Conservation (phyloP, 176 grass and related monocot species). For the Oryza brachyantha region DNA sequence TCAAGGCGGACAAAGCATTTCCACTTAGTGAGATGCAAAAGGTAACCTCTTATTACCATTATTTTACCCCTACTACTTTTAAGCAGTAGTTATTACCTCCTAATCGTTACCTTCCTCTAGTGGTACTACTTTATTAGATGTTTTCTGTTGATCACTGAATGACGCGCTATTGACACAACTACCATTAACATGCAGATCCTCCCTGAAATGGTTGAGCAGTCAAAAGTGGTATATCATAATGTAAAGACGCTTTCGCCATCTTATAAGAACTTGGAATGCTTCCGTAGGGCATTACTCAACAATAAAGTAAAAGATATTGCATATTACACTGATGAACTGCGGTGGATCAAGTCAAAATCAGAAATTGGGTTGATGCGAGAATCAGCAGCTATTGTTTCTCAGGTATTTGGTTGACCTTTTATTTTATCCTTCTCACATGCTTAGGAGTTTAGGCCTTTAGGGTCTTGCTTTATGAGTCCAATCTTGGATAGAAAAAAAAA, state of each 20-base stretch:
- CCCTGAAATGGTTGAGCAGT: slow-evolving; percentile 63
- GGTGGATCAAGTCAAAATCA: slow-evolving; percentile 82
- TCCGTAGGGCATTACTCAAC: slow-evolving; percentile 54
- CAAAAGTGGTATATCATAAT: slow-evolving; percentile 82
- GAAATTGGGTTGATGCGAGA: slow-evolving; percentile 83
- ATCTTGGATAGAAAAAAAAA: slow-evolving; percentile 3
- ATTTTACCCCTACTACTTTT: slow-evolving; percentile 1
- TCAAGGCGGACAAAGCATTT: slow-evolving; percentile 83
- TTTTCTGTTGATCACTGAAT: slow-evolving; percentile 21
- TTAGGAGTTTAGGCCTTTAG: neutral
- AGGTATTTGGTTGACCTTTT: slow-evolving; percentile 49
- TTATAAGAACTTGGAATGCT: slow-evolving; percentile 75
- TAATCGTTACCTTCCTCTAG: slow-evolving; percentile 15
- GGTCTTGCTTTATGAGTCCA: slow-evolving; percentile 4
- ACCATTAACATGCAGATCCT: slow-evolving; percentile 57
- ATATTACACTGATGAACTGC: slow-evolving; percentile 68
- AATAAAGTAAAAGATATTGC: slow-evolving; percentile 72
- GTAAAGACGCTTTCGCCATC: slow-evolving; percentile 52
- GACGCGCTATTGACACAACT: slow-evolving; percentile 4
- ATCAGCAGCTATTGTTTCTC: slow-evolving; percentile 89
- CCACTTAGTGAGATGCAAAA: slow-evolving; percentile 68
- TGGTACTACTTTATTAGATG: slow-evolving; percentile 1
- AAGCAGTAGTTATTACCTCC: too few species aligned
- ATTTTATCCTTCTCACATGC: neutral
- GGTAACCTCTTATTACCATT: slow-evolving; percentile 44